Evolutionary conservation across 805 yeast genomes (phyloP).

Genomic region (Nakazawaea laoshanensis): DNA sequence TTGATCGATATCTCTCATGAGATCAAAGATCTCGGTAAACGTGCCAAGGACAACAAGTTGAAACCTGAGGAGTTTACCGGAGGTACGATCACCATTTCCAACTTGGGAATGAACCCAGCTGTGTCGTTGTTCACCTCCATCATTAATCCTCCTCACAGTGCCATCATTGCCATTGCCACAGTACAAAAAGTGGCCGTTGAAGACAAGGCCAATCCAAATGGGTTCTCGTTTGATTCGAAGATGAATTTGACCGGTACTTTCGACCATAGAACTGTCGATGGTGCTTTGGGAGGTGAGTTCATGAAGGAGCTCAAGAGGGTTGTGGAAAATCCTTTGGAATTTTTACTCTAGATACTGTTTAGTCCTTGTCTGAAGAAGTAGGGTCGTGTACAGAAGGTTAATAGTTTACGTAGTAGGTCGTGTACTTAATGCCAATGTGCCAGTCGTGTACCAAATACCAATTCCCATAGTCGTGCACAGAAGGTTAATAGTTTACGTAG

Average conservation of each 20-base stretch:
- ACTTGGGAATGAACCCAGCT: constrained; percentile 98
- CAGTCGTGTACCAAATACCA: too few relatives aligned
- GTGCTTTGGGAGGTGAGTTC: constrained; percentile 97
- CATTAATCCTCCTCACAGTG: constrained; percentile 95
- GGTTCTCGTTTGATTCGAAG: constrained; percentile 86
- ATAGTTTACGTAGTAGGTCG: not conserved
- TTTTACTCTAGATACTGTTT: constrained; percentile 75
- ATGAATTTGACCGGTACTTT: constrained; percentile 93
- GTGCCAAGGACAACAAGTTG: constrained; percentile 92
- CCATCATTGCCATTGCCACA: constrained; percentile 92
- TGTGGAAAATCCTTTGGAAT: constrained; percentile 92
- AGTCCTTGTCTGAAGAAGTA: constrained; percentile 1
- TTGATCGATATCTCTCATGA: constrained; percentile 71
- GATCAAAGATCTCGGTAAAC: constrained; percentile 88
- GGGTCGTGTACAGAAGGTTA: not conserved
- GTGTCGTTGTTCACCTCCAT: constrained; percentile 91
- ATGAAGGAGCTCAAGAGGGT: constrained; percentile 87
- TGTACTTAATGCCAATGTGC: too few relatives aligned
- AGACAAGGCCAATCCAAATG: constrained; percentile 83
- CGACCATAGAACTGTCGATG: constrained; percentile 95
- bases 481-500: too few relatives aligned
- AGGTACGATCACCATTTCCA: constrained; percentile 97
- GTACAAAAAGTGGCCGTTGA: constrained; percentile 88
- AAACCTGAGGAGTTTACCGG: constrained; percentile 98
- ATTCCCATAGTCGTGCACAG: too few relatives aligned